Base-by-base conservation (phyloP, 2,329 filamentous ascomycete genomes). In the Phialophora expanda region DNA sequence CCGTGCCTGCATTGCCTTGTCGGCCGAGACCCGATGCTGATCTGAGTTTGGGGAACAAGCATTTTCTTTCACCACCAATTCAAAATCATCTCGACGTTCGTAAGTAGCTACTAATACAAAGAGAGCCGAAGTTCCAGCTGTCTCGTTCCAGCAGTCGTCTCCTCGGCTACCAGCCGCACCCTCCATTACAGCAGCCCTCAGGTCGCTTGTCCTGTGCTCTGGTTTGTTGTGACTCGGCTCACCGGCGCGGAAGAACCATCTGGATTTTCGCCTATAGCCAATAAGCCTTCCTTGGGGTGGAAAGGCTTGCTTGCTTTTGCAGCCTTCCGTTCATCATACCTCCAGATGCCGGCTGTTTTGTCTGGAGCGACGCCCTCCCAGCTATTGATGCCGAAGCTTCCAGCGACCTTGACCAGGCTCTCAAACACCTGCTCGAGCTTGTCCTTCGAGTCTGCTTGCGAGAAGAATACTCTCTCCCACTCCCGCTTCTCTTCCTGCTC, bases 381-480 rank as follows among this genome's bases (percentile, higher is more conserved):
- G 75, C 68, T 83, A 74, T 72, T 70, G 8, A 72, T 65, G 17
- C 69, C 65, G 12, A 69, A 41, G n/a, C 56, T 66, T 20, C 56
- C 61, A 24, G 82, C 76, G 62, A 74, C 75, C 48, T 77, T 78
- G 2, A 78, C 80, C 53, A 86, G 75, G 34, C 75, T 70, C 56
- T 76, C 74, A 70, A 85, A 79, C 1, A 75, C 72, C 20, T 73
- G 66, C 64, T 82, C 72, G 41, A 78, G 74, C 17, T 61, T 60
- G 24, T 75, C 75, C 26, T 74, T 71, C 24, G 76, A 73, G 8
- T 79, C 74, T 34, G 62, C 65, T 61, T 70, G 69, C 8, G 66
- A 68, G 80, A 99, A 99, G 82, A 95, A 98, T 60, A 90, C 86
- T 59, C 94, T 85, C 74, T 93, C 86, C 95, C 95, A 99, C 38